Evolutionary conservation across 495 filamentous ascomycete species (phyloP), one percentile per base, ranked within the genome.

Genomic region (Parmelia sp.): DNA sequence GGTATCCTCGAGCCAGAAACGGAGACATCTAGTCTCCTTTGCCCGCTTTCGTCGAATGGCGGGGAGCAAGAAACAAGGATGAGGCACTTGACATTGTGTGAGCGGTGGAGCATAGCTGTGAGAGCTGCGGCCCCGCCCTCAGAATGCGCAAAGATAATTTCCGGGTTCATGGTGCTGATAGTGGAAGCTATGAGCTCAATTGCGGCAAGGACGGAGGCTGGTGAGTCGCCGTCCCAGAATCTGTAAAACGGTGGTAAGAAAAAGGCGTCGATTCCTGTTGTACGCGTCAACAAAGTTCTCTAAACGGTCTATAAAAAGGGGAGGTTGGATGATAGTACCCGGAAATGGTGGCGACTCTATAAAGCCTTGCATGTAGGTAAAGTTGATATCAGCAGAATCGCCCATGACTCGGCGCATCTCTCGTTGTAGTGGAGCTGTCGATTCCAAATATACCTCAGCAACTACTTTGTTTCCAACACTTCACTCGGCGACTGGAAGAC

Each of bases 61-160:
- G 51, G 51, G 17, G 33, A 33, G 25, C 25, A 5, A n/a, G 15
- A 19, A 21, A 33, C 11, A 33, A 55, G 51, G 6, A 55, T 7
- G 29, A 55, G 27, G 51, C 51, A 55, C 17, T 55, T 33, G 51
- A 55, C 51, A 33, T 21, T 33, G 5, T 17, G 29, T 11, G 51
- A 15, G 27, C 9, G 51, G 15, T 33, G 29, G 21, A 55, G 51
- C 7, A 55, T 14, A 6, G 51, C 7, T 1, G 51, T 33, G 6
- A 55, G 6, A 33, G 8, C 51, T 33, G 29, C 29, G 27, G 51
- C 51, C 51, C 51, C 51, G 29, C 51, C 51, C 1, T 55, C 51
- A 33, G 51, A 55, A 55, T 55, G 51, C 29, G 51, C 51, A 17
- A 55, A 33, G 31, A 55, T 55, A 29, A 55, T 29, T 15, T 55